Evolutionary conservation across 805 yeast genomes (phyloP).

Genomic region (Lipomyces orientalis): DNA sequence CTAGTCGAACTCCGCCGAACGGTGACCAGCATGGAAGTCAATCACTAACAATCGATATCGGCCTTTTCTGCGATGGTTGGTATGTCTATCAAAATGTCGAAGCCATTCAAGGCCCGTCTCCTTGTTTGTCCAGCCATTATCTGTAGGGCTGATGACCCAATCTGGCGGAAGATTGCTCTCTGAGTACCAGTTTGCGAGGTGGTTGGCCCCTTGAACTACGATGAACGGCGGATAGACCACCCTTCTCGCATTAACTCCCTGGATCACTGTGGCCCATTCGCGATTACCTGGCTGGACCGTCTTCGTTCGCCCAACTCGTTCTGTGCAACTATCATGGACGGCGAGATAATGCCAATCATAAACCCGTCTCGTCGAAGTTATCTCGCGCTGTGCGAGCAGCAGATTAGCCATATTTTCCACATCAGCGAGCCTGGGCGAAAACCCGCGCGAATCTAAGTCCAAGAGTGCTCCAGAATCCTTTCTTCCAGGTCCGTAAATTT

Average conservation of each 20-base stretch:
- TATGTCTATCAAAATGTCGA: conserved; percentile 14
- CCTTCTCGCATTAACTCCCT: conserved; percentile 16
- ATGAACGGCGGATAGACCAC: conserved; percentile 17
- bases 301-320: conserved; percentile 7
- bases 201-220: conserved; percentile 7
- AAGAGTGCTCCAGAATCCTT: too few relatives aligned
- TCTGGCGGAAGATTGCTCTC: conserved; percentile 14
- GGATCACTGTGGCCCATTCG: background rate
- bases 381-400: background rate
- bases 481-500: too few relatives aligned
- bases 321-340: background rate
- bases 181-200: conserved; percentile 19
- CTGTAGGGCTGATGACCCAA: background rate
- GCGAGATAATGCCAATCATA: too few relatives aligned
- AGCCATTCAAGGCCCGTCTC: conserved; percentile 11
- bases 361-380: background rate
- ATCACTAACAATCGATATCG: conserved; percentile 15
- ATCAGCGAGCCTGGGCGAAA: too few relatives aligned
- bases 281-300: conserved; percentile 5
- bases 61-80: conserved; percentile 17
- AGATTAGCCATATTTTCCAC: conserved; percentile 13
- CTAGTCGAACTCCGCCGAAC: conserved; percentile 8
- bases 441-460: too few relatives aligned
- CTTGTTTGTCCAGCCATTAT: conserved; percentile 16
- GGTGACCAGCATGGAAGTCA: conserved; percentile 13